Percentiles rank a stretch among this genome's conserved stretches.
Conservation (phyloP, 2,329 filamentous ascomycete species). For the Harringtonia lauricola region DNA sequence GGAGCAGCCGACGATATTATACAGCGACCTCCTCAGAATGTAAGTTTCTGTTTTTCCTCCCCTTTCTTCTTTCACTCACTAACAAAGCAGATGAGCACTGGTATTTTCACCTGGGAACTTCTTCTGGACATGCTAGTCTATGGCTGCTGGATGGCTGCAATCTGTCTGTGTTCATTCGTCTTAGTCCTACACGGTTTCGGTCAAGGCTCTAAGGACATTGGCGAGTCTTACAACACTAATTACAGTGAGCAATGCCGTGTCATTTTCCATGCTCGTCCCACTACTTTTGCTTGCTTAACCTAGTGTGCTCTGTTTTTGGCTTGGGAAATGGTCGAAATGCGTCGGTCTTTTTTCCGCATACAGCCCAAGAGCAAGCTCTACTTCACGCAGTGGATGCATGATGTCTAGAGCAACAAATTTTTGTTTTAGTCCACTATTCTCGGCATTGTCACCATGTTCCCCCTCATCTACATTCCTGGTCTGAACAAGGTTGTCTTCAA, state of each 20-base stretch:
- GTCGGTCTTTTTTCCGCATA: constrained; percentile 55
- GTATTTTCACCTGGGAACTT: constrained; percentile 48
- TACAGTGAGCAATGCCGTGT: constrained; percentile 38
- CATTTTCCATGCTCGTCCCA: constrained; percentile 53
- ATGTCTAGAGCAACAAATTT: constrained; percentile 54
- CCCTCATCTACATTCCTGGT: constrained; percentile 34
- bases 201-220: constrained; percentile 28
- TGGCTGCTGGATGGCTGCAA: constrained; percentile 21
- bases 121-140: constrained; percentile 49
- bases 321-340: constrained; percentile 56
- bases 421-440: constrained; percentile 40
- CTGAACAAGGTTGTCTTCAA: constrained; percentile 38
- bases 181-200: constrained; percentile 27
- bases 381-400: constrained; percentile 46
- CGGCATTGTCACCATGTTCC: constrained; percentile 22
- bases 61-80: not conserved
- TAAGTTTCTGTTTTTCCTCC: not conserved
- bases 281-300: constrained; percentile 53
- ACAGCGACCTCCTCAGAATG: constrained; percentile 45
- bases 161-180: constrained; percentile 5
- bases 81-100: constrained; percentile 24
- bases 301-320: constrained; percentile 60
- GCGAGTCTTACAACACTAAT: constrained; percentile 38
- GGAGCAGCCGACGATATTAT: constrained; percentile 51
- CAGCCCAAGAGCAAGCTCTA: constrained; percentile 33